These are phyloP conservation scores for Ceratocystis destructans DNA, from an alignment of 2,329 filamentous ascomycete genomes.

Conservation along the genomic window DNA sequence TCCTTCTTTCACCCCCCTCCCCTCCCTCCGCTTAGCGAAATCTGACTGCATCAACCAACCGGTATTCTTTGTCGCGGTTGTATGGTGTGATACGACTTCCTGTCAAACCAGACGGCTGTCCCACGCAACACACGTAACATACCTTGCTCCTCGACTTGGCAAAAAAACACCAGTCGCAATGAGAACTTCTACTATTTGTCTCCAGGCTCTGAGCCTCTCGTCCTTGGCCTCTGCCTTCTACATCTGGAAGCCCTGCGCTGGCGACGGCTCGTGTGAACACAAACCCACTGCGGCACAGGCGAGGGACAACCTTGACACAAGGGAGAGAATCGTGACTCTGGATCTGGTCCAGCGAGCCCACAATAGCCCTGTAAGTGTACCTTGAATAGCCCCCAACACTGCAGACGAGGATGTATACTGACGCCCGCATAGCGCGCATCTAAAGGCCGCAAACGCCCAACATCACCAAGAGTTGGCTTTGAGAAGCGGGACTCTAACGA, in stretches of 20 bases:
- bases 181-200: conserved; percentile 7
- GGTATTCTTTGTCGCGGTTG: no score
- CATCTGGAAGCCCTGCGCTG: conserved; percentile 20
- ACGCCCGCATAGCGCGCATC: neutral
- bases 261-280: conserved; percentile 18
- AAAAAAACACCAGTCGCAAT: neutral
- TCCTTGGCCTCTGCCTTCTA: conserved; percentile 17
- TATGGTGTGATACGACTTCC: neutral
- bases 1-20: no score
- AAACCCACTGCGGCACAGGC: neutral
- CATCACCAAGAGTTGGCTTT: conserved; percentile 19
- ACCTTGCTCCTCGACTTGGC: neutral
- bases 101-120: neutral
- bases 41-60: no score
- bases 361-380: conserved; percentile 12
- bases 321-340: conserved; percentile 7
- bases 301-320: neutral
- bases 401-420: conserved; percentile 14
- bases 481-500: conserved; percentile 31
- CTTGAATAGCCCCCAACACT: neutral
- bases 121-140: neutral
- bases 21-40: no score
- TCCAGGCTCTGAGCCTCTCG: conserved; percentile 11
- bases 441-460: conserved; percentile 2
- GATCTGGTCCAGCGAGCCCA: conserved; percentile 12